These are phyloP conservation scores for Isoetes engelmannii DNA, from an alignment of 83 land plant genomes.

Conservation along the genomic window DNA sequence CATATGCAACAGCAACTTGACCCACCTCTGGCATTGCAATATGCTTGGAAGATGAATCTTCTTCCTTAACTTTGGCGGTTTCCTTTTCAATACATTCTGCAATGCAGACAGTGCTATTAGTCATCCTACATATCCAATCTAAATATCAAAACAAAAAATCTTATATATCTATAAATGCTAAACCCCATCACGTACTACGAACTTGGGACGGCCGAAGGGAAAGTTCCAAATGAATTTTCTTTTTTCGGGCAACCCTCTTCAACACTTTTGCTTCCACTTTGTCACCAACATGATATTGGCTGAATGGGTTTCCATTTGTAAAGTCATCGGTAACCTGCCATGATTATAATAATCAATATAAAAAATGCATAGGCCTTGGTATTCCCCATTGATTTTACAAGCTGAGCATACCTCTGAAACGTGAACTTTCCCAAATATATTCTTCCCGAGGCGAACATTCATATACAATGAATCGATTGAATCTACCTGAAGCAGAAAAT, in stretches of 20 bases:
- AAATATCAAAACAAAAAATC: too few species aligned
- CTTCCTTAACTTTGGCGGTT: too few species aligned
- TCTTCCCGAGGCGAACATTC: slow-evolving; percentile 45
- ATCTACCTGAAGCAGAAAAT: slow-evolving; percentile 41
- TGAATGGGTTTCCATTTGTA: slow-evolving; percentile 49
- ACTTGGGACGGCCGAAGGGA: slow-evolving; percentile 31
- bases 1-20: slow-evolving; percentile 55
- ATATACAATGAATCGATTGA: slow-evolving; percentile 62
- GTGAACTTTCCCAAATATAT: slow-evolving; percentile 57
- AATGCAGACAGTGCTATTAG: too few species aligned
- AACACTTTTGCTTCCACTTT: slow-evolving; percentile 51
- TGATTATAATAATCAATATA: neutral
- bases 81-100: too few species aligned
- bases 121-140: too few species aligned
- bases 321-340: slow-evolving; percentile 28
- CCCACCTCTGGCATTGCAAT: slow-evolving; percentile 24
- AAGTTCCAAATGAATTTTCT: slow-evolving; percentile 11
- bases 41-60: too few species aligned
- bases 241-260: slow-evolving; percentile 21
- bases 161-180: too few species aligned
- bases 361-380: neutral
- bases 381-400: neutral
- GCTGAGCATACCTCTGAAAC: slow-evolving; percentile 30
- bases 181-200: neutral
- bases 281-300: slow-evolving; percentile 57